A percentile compares a stretch with the other conserved stretches of the same genome.
Conservation (phyloP, 441 rosid species). For the Gossypium gossypioides region DNA sequence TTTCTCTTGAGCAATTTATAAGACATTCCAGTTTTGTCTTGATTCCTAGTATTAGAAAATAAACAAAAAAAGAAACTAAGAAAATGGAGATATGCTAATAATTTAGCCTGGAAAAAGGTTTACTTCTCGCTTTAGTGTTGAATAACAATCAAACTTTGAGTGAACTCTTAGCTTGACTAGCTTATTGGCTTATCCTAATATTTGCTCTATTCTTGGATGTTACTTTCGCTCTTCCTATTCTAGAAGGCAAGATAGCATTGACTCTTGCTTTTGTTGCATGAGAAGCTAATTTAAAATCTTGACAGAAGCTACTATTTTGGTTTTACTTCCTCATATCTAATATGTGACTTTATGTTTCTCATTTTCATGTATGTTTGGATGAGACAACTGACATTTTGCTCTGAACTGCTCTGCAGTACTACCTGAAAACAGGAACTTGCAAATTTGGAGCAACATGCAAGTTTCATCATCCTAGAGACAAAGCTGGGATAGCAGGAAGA, state of each 20-base stretch:
- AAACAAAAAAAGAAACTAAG: not conserved
- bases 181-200: not conserved
- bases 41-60: not conserved
- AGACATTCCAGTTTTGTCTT: not conserved
- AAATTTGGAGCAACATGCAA: conserved; percentile 99
- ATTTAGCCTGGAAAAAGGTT: not conserved
- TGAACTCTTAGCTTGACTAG: not conserved
- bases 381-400: conserved; percentile 17
- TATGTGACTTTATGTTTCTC: not conserved
- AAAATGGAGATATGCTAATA: not conserved
- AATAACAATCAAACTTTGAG: not conserved
- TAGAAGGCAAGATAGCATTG: not conserved
- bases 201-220: not conserved
- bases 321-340: not conserved
- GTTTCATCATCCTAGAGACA: conserved; percentile 96
- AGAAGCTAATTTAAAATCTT: not conserved
- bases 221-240: not conserved
- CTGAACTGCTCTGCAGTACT: conserved; percentile 46
- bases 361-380: conserved; percentile 1
- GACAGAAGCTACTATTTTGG: not conserved
- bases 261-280: not conserved
- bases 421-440: conserved; percentile 95
- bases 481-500: conserved; percentile 88
- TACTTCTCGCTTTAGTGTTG: not conserved
- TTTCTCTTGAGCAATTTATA: not conserved